Evolutionary conservation across 306 rosid genomes (phyloP).

Genomic region (Ammopiptanthus mongolicus): DNA sequence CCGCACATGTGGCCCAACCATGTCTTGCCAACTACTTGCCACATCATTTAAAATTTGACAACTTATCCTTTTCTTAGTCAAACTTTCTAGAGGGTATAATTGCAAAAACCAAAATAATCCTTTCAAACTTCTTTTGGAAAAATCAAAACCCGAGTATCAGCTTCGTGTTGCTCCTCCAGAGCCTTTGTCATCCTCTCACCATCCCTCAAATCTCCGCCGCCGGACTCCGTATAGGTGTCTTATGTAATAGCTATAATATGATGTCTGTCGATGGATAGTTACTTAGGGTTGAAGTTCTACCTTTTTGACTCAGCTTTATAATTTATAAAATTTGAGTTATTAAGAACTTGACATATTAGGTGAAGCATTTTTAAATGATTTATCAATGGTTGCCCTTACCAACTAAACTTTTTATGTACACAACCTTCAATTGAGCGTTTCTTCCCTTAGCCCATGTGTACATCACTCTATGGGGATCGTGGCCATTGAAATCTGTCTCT

Average conservation of each 20-base stretch:
- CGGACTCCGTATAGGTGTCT: not conserved
- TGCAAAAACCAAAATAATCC: too few species aligned
- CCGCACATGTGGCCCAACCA: too few species aligned
- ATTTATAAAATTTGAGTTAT: not conserved
- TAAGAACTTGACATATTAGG: not conserved
- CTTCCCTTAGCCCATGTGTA: not conserved
- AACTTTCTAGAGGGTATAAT: too few species aligned
- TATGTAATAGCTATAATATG: not conserved
- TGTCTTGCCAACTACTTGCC: too few species aligned
- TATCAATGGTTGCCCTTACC: not conserved
- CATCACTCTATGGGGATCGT: not conserved
- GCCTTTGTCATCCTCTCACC: too few species aligned
- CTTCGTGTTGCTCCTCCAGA: too few species aligned
- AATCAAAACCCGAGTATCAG: too few species aligned
- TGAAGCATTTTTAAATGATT: not conserved
- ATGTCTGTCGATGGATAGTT: not conserved
- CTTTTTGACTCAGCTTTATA: not conserved
- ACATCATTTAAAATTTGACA: too few species aligned
- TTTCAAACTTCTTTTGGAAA: too few species aligned
- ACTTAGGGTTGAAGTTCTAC: not conserved
- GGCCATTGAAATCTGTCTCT: not conserved
- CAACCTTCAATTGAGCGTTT: not conserved
- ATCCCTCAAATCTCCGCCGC: too few species aligned
- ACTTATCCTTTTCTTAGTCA: too few species aligned
- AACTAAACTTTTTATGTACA: not conserved